These are phyloP conservation scores for Sanghuangporus sanghuang DNA, from an alignment of 1,284 basidiomycete species.

Conservation along the genomic window DNA sequence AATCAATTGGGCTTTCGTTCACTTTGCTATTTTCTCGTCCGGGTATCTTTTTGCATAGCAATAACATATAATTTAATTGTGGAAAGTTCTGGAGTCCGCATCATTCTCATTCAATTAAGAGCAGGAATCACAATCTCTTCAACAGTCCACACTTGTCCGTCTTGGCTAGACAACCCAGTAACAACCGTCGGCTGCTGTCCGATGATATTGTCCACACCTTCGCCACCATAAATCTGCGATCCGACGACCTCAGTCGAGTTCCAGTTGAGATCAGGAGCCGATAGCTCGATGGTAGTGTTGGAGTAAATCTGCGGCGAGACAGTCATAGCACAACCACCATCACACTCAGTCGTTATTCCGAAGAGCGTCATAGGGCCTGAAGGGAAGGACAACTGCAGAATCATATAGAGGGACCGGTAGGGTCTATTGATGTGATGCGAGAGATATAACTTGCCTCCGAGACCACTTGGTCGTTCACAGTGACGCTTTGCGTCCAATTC, in stretches of 20 bases:
- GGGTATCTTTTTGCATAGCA: not conserved
- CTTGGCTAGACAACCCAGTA: conserved; percentile 5
- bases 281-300: conserved; percentile 17
- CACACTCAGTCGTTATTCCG: conserved; percentile 17
- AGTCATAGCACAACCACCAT: conserved; percentile 11
- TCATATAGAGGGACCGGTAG: no score
- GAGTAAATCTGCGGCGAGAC: conserved; percentile 16
- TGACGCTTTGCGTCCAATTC: conserved; percentile 12
- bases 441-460: conserved; percentile 5
- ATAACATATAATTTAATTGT: not conserved
- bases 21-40: not conserved
- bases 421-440: no score
- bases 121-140: conserved; percentile 11
- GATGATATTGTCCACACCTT: not conserved
- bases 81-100: not conserved
- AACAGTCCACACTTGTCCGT: conserved; percentile 12
- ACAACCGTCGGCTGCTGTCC: conserved; percentile 8
- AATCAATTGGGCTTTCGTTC: not conserved
- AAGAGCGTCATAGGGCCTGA: conserved; percentile 18
- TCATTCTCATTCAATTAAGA: not conserved
- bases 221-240: conserved; percentile 13
- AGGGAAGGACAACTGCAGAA: conserved; percentile 5
- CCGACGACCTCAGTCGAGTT: conserved; percentile 5
- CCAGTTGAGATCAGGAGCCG: conserved; percentile 8
- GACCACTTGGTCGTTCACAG: conserved; percentile 4